Evolutionary conservation across 2,329 filamentous ascomycete species (phyloP).

Genomic region (Hyphodiscus sp.): DNA sequence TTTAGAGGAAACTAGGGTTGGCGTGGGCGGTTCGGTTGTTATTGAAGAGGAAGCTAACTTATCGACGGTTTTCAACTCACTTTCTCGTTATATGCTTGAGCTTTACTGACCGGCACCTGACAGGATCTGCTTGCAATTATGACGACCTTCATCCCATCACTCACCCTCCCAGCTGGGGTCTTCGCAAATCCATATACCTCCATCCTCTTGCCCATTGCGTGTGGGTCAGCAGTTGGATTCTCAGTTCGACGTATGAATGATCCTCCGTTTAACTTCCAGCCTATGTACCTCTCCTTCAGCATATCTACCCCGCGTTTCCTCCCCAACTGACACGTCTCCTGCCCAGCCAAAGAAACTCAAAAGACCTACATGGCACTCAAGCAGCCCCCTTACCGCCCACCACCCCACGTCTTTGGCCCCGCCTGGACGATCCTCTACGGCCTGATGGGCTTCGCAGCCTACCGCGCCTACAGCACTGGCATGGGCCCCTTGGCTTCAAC

Average conservation of each 20-base stretch:
- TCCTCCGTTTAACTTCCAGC: background rate
- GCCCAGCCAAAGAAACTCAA: conserved; percentile 48
- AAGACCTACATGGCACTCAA: conserved; percentile 58
- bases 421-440: conserved; percentile 63
- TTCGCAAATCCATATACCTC: conserved; percentile 68
- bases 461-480: conserved; percentile 64
- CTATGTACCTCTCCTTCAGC: background rate
- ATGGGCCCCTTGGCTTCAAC: conserved; percentile 40
- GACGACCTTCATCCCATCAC: conserved; percentile 72
- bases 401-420: conserved; percentile 56
- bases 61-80: background rate
- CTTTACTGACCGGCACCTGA: background rate
- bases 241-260: conserved; percentile 52
- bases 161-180: conserved; percentile 65
- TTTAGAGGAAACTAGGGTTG: background rate
- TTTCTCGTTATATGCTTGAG: background rate
- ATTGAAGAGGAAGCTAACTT: background rate
- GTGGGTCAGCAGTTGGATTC: conserved; percentile 70
- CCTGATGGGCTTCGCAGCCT: conserved; percentile 82
- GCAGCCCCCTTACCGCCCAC: conserved; percentile 59
- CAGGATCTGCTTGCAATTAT: conserved; percentile 40
- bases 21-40: background rate
- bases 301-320: background rate
- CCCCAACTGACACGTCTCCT: background rate
- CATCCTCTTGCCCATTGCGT: conserved; percentile 66